Evolutionary conservation across 2,329 filamentous ascomycete species (phyloP).

Genomic region (Trichophyton mentagrophytes): DNA sequence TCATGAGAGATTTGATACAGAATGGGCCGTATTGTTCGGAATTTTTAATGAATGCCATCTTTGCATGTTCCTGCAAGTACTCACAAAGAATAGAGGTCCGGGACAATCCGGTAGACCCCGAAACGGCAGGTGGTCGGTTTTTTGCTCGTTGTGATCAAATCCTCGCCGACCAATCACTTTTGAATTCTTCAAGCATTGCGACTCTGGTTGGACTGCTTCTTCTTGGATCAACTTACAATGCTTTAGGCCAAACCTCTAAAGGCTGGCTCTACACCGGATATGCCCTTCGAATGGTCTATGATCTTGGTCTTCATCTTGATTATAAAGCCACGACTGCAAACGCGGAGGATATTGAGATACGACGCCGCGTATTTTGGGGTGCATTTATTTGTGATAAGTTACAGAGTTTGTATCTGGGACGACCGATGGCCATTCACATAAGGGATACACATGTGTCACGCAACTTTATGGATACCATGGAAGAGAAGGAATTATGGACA

Average conservation of each 20-base stretch:
- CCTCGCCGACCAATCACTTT: conserved; percentile 23
- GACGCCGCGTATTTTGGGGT: conserved; percentile 24
- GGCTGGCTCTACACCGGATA: conserved; percentile 33
- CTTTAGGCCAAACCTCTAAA: conserved; percentile 17
- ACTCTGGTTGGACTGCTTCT: conserved; percentile 26
- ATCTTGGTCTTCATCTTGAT: conserved; percentile 31
- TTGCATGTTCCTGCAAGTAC: conserved; percentile 29
- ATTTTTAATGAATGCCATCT: conserved; percentile 32
- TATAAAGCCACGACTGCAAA: conserved; percentile 17
- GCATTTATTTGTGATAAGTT: conserved; percentile 38
- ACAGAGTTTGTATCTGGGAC: conserved; percentile 43
- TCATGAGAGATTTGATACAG: conserved; percentile 26
- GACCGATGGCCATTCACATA: conserved; percentile 31
- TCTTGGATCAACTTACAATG: conserved; percentile 19
- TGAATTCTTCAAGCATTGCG: conserved; percentile 26
- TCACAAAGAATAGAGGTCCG: conserved; percentile 28
- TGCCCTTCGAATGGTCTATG: conserved; percentile 32
- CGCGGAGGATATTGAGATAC: conserved; percentile 21
- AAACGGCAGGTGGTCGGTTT: conserved; percentile 27
- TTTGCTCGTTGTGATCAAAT: conserved; percentile 29
- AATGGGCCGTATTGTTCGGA: conserved; percentile 27
- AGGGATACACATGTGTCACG: conserved; percentile 20
- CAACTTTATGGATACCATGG: conserved; percentile 21
- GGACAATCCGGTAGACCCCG: conserved; percentile 23
- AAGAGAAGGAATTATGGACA: conserved; percentile 20